Percentiles rank a stretch among this genome's conserved stretches.
These are phyloP conservation scores for Viola pubescens DNA, from an alignment of 441 rosid species.

Conservation along the genomic window DNA sequence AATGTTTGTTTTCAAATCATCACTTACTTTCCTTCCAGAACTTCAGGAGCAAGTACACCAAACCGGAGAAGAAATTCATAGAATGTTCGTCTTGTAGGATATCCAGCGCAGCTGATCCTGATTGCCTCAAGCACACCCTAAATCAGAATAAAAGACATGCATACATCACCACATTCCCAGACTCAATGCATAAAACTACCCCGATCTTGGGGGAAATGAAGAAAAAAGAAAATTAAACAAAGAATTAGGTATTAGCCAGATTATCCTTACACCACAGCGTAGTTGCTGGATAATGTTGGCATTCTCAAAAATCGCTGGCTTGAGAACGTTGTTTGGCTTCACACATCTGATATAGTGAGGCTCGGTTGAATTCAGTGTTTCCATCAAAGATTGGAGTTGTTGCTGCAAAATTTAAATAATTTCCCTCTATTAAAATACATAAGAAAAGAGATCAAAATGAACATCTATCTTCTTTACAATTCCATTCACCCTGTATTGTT, in stretches of 20 bases:
- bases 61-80: conserved; percentile 96
- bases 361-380: conserved; percentile 88
- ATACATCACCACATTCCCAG: conserved; percentile 12
- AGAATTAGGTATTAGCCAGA: conserved; percentile 17
- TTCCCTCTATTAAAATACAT: conserved; percentile 22
- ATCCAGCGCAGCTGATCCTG: conserved; percentile 99
- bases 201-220: conserved; percentile 6
- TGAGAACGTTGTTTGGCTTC: conserved; percentile 96
- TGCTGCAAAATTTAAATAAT: conserved; percentile 44
- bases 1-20: not conserved
- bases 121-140: conserved; percentile 99
- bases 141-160: conserved; percentile 1
- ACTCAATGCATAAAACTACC: conserved; percentile 5
- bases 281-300: conserved; percentile 91
- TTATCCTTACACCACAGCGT: conserved; percentile 94
- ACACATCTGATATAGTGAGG: conserved; percentile 99
- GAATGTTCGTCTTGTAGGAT: conserved; percentile 96
- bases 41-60: conserved; percentile 97
- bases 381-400: conserved; percentile 99
- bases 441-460: not conserved
- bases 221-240: conserved; percentile 13
- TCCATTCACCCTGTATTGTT: not conserved
- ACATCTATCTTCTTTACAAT: not conserved
- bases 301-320: conserved; percentile 97
- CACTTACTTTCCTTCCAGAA: conserved; percentile 96